Conservation (phyloP, 352 stramenopile species). For the Phytophthora litchii region DNA sequence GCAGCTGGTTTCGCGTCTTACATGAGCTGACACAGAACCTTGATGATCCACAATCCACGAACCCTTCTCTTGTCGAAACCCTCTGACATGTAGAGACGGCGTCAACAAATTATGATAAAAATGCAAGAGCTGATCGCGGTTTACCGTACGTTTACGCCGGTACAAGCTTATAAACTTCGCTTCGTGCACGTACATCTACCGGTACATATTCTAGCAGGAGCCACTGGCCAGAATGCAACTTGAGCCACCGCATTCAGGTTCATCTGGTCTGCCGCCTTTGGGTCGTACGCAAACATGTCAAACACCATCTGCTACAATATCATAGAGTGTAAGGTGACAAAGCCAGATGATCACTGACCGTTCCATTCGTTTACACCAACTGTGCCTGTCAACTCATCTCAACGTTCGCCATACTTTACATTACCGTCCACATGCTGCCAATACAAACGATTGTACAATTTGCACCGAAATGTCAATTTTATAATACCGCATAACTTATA, state of each 20-base stretch:
- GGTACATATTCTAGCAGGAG: too few relatives aligned
- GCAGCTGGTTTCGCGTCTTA: constrained; percentile 14
- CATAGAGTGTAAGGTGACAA: too few relatives aligned
- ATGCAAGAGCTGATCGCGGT: constrained; percentile 1
- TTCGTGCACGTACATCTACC: too few relatives aligned
- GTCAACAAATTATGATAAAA: too few relatives aligned
- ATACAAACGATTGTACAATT: constrained; percentile 10
- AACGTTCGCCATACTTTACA: constrained; percentile 7
- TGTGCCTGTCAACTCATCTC: constrained; percentile 14
- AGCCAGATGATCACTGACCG: constrained; percentile 1
- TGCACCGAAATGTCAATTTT: constrained; percentile 9
- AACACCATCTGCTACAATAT: too few relatives aligned
- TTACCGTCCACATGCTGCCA: constrained; percentile 17
- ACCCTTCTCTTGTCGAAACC: not conserved
- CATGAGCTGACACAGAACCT: not conserved
- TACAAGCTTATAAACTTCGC: too few relatives aligned
- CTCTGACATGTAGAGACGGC: constrained; percentile 7
- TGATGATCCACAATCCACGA: too few relatives aligned
- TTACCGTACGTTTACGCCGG: too few relatives aligned
- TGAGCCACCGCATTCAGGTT: too few relatives aligned
- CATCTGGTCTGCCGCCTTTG: constrained; percentile 6
- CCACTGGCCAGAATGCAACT: too few relatives aligned
- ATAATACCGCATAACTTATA: constrained; percentile 7
- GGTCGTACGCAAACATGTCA: too few relatives aligned
- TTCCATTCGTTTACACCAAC: constrained; percentile 2